Evolutionary conservation across 2,329 filamentous ascomycete species (phyloP), one percentile per base, ranked within the genome.

Genomic region (Diaporthe australafricana): DNA sequence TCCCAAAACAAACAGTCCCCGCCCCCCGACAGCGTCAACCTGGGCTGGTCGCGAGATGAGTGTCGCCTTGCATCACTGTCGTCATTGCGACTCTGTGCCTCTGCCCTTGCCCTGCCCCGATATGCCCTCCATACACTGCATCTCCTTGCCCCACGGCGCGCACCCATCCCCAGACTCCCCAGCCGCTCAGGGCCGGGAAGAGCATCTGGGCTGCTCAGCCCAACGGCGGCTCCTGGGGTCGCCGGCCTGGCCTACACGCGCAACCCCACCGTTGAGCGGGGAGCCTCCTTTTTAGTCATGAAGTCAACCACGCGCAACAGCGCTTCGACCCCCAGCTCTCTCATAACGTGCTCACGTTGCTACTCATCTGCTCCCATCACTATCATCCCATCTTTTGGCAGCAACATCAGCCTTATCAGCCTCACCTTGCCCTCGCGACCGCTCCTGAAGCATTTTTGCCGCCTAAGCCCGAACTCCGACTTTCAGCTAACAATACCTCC

Each of bases 191-290:
- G 45, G 53, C 42, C 27, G 42, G 60, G 57, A 20, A 38, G 42
- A 5, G 22, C 60, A 27, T 50, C 45, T 65, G 60, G 42, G 55
- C 56, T 60, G 72, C 63, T 60, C 60, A 45, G 52, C 65, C 68
- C 35, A 47, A 66, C 55, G 47, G 56, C 68, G 62, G 55, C 73
- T 65, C 65, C 72, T 68, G 69, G 66, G 70, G 70, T 71, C 60
- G 70, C 73, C 67, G 73, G 68, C 73, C 74, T 73, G 72, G 69
- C 72, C 74, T 76, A 76, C 78, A 75, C 75, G 75, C 76, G 62
- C 68, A 70, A 74, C 77, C 78, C 78, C 78, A 77, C 77, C 73
- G 76, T 53, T 70, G 74, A 77, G 78, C 77, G 77, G 77, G 76
- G 77, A 77, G 78, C 75, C 76, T 75, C 72, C 74, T 74, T 75